Evolutionary conservation across 2,329 filamentous ascomycete species (phyloP), one percentile per base, ranked within the genome.

Genomic region (Pseudopyricularia javanii): DNA sequence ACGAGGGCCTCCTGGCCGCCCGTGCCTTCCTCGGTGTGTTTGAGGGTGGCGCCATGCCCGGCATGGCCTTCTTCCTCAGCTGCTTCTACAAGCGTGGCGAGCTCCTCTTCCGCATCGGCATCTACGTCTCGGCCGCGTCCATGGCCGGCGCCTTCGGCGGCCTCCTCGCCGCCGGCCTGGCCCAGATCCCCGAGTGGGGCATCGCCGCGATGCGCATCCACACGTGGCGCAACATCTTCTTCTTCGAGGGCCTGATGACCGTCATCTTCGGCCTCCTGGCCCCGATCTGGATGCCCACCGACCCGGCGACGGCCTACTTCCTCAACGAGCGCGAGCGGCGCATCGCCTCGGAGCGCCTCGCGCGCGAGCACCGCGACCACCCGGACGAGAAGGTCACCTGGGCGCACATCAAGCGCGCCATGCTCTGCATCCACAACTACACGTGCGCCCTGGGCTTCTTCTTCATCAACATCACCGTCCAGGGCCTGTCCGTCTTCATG

Each of bases 1-100:
- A 74, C 53, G 60, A 63, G 15, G 70, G 72, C 15, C 67, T 81
- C 2, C 65, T 76, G 53, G 70, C 62, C 4, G 68, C 71, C 4
- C 69, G 40, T 7, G 52, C 37, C 17, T 91, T 96, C 66, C 76
- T 96, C 1, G 91, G 91, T 8, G 58, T 79, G 5, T 78, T 78
- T 37, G 78, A 81, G 60, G 77, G 76, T 26, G 78, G 78, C 54
- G 73, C 76, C 11, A 78, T 80, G 70, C 78, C 77, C 40, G 76
- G 76, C 9, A 71, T 79, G 56, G 74, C 75, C 17, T 80, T 79
- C 60, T 77, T 74, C 60, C 71, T 80, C 11, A 74, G 70, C 52
- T 74, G 70, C 50, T 80, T 79, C 61, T 80, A 81, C 64, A 76
- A 74, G 61, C 68, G 76, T 52, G 66, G 75, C 50, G 77, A 82